Evolutionary conservation across 306 rosid genomes (phyloP), one percentile per base, ranked within the genome.

Genomic region (Adenanthera pavonina): DNA sequence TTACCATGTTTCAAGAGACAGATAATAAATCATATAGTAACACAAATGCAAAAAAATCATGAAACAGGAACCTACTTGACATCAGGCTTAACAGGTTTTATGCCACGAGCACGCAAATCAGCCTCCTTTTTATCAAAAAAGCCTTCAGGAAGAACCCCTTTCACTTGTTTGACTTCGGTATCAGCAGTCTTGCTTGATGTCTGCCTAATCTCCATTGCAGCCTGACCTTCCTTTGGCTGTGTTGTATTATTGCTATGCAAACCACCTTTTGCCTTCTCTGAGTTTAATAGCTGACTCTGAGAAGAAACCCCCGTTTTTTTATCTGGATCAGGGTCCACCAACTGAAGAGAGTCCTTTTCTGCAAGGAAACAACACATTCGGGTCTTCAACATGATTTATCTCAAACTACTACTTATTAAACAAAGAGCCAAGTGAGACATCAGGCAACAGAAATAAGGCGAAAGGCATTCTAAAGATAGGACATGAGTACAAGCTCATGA

Each of bases 121-220:
- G 98, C 99, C 43, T 95, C 99, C 89, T 95, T 95, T 81, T 91
- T 91, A 80, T 95, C 99, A 87, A 93, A 95, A 87, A 95, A 95
- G 69, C 99, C 99, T 85, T 92, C 99, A 46, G 99, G 99, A 73
- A 95, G 88, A 88, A 87, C 89, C 54, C 94, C 96, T 81, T 86
- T 88, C 35, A 49, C 88, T 87, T 89, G 97, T 82, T 87, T 88
- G 78, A 19, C 79, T 79, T 92, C 97, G 36, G 90, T 74, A 84
- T 80, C 92, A 80, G 79, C 38, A 81, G 74, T 60, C 78, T 77
- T 64, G 52, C 65, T 66, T 44, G 93, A 68, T 74, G 80, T 70
- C 80, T 85, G 86, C 49, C 69, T 77, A 66, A 17, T 79, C 77
- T 89, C 88, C 51, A 12, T 44, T 68, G 82, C 76, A 60, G 87